phyloP scores from a whole-genome alignment of 176 grass and related monocot genomes.

The Areca catechu region DNA sequence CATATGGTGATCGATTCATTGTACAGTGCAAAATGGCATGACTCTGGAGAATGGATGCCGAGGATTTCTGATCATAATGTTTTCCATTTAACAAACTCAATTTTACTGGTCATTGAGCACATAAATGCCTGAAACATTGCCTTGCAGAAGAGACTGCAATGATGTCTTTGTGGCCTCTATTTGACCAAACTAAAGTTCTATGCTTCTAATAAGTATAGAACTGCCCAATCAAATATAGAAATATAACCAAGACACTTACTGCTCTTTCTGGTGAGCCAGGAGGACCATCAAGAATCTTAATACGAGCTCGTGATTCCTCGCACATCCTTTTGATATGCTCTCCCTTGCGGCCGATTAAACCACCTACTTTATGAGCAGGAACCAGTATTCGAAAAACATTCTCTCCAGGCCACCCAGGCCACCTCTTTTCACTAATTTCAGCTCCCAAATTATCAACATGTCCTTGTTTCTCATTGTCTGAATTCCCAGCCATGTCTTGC shows the following conservation, averaged over 20 bases:
- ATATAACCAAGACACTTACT: slow-evolving; percentile 40
- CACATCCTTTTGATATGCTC: slow-evolving; percentile 93
- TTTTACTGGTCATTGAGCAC: too few species aligned
- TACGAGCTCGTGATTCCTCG: slow-evolving; percentile 87
- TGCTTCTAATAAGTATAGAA: too few species aligned
- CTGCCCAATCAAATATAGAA: not conserved
- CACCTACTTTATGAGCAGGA: slow-evolving; percentile 69
- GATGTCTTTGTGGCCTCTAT: too few species aligned
- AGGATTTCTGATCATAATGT: too few species aligned
- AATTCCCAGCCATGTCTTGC: slow-evolving; percentile 24
- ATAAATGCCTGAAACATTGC: too few species aligned
- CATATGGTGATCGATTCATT: too few species aligned
- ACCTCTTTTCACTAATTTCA: slow-evolving; percentile 45
- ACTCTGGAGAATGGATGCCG: too few species aligned
- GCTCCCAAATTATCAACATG: not conserved
- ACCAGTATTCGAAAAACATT: slow-evolving; percentile 80
- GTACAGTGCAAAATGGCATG: too few species aligned
- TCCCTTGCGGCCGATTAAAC: slow-evolving; percentile 89
- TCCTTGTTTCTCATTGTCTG: slow-evolving; percentile 16
- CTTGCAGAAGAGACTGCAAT: too few species aligned
- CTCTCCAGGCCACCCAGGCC: slow-evolving; percentile 95
- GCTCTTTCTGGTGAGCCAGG: slow-evolving; percentile 73
- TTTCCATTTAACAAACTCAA: too few species aligned
- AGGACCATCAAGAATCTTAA: slow-evolving; percentile 88
- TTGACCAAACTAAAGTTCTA: too few species aligned